Conservation (phyloP, 164 flowering plant genomes). For the Santalum album region DNA sequence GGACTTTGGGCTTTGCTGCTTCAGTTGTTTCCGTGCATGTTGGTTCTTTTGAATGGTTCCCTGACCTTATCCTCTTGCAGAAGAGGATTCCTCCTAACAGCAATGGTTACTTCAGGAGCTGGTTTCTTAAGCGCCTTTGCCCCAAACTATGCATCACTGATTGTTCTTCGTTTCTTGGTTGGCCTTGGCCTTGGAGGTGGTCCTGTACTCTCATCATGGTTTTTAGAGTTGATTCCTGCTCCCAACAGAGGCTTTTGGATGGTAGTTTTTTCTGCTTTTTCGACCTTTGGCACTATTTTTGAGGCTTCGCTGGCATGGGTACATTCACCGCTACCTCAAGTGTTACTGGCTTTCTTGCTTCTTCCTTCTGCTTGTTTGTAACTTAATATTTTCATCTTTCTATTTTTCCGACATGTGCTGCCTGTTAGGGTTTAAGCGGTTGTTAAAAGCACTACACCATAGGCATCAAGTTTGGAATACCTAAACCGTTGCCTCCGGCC, state of each 20-base stretch:
- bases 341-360: too few relatives aligned
- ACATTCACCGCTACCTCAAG: constrained; percentile 4
- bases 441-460: too few relatives aligned
- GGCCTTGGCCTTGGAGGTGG: constrained; percentile 90
- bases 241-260: constrained; percentile 78
- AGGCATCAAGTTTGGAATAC: too few relatives aligned
- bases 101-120: constrained; percentile 51
- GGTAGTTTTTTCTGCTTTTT: constrained; percentile 68
- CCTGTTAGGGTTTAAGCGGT: too few relatives aligned
- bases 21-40: too few relatives aligned
- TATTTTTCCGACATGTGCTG: too few relatives aligned
- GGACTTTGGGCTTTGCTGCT: too few relatives aligned
- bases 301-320: constrained; percentile 89
- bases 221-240: constrained; percentile 79
- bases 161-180: constrained; percentile 57
- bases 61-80: constrained; percentile 31
- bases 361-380: too few relatives aligned
- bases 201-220: constrained; percentile 78
- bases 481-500: too few relatives aligned
- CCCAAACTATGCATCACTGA: constrained; percentile 51
- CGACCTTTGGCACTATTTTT: constrained; percentile 70
- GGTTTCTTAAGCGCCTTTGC: constrained; percentile 64
- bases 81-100: constrained; percentile 67
- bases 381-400: too few relatives aligned
- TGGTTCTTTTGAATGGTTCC: too few relatives aligned